Conservation (phyloP, 306 rosid species). For the Luffa acutangula region DNA sequence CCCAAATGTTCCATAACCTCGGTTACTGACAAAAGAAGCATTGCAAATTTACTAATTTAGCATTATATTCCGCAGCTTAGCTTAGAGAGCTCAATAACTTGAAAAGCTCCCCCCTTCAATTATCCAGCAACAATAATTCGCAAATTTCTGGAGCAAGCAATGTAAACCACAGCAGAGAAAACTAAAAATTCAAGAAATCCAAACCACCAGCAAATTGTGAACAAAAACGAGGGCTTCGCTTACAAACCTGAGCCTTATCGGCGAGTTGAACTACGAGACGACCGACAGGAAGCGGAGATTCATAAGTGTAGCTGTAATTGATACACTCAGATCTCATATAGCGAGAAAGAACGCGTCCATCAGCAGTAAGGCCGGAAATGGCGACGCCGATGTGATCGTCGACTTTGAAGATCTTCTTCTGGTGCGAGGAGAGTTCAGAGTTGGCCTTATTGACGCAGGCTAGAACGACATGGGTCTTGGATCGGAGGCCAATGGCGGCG, state of each 20-base stretch:
- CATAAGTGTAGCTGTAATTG: constrained; percentile 76
- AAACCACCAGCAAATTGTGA: background rate
- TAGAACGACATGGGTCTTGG: constrained; percentile 76
- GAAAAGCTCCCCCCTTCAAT: background rate
- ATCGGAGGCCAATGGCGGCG: constrained; percentile 96
- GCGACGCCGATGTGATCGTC: constrained; percentile 98
- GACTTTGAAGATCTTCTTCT: constrained; percentile 99
- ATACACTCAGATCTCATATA: constrained; percentile 90
- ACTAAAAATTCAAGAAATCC: background rate
- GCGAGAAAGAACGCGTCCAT: constrained; percentile 90
- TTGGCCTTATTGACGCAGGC: constrained; percentile 91
- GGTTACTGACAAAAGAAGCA: background rate
- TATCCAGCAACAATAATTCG: background rate
- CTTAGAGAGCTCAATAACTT: background rate
- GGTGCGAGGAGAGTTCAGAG: constrained; percentile 86
- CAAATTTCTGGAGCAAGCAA: background rate
- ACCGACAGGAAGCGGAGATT: constrained; percentile 85
- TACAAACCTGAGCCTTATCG: constrained; percentile 83
- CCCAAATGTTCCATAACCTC: background rate
- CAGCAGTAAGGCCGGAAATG: constrained; percentile 92
- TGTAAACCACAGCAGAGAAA: background rate
- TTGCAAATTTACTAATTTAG: background rate
- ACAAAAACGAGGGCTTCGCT: background rate
- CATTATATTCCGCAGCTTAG: background rate
- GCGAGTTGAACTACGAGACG: constrained; percentile 97